These are phyloP conservation scores for Hortaea werneckii DNA, from an alignment of 2,329 filamentous ascomycete species.

Conservation along the genomic window DNA sequence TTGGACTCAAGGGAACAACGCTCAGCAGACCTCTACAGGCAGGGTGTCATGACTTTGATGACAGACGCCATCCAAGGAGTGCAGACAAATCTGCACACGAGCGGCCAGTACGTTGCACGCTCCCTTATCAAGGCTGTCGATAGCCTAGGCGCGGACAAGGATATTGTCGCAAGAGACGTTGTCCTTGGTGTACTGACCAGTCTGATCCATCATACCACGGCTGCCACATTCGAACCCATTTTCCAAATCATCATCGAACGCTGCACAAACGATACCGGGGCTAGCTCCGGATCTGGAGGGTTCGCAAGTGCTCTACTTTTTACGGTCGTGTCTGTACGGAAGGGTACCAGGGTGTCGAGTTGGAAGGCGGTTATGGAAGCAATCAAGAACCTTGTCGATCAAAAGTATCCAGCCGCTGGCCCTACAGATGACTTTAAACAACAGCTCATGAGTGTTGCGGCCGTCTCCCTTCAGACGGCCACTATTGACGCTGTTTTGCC, in stretches of 20 bases:
- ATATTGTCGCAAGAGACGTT: conserved; percentile 39
- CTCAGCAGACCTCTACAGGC: conserved; percentile 52
- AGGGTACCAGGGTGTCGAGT: conserved; percentile 60
- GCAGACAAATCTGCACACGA: conserved; percentile 48
- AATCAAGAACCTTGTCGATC: conserved; percentile 23
- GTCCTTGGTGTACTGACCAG: conserved; percentile 69
- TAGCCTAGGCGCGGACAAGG: conserved; percentile 10
- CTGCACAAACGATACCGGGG: background rate
- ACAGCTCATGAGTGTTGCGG: conserved; percentile 30
- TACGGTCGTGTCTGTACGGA: conserved; percentile 65
- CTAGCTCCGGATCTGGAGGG: conserved; percentile 4
- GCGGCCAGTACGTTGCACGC: conserved; percentile 42
- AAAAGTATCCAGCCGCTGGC: conserved; percentile 3
- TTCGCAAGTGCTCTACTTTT: conserved; percentile 49
- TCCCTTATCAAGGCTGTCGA: conserved; percentile 34
- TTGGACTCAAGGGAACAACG: conserved; percentile 37
- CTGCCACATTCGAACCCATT: conserved; percentile 62
- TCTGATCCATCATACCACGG: conserved; percentile 69
- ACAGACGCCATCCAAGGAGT: conserved; percentile 65
- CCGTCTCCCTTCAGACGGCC: conserved; percentile 63
- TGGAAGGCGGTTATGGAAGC: conserved; percentile 57
- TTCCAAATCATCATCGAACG: conserved; percentile 49
- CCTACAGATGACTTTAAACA: background rate
- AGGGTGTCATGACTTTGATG: conserved; percentile 87
- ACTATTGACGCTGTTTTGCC: conserved; percentile 71